Conservation (phyloP, 495 filamentous ascomycete genomes). For the Amorphotheca resinae region DNA sequence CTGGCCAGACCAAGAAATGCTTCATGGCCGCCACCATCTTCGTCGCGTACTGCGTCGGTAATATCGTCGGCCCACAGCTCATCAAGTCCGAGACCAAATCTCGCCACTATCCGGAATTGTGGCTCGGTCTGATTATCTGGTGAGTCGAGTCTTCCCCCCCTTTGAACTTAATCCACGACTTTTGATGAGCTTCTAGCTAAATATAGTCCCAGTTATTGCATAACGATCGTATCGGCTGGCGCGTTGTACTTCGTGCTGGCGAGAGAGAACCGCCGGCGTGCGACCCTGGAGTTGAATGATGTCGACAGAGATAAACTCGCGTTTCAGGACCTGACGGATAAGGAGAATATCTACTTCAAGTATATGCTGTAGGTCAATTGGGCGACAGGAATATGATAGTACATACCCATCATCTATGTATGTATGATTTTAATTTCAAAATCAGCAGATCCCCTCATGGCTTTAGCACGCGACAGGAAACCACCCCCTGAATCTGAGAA, state of each 20-base stretch:
- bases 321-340: constrained; percentile 64
- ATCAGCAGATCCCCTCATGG: no score
- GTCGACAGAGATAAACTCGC: constrained; percentile 49
- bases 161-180: neutral
- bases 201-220: constrained; percentile 42
- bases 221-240: constrained; percentile 44
- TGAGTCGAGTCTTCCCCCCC: constrained; percentile 22
- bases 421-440: no score
- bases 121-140: constrained; percentile 61
- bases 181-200: no score
- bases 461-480: no score
- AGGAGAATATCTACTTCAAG: constrained; percentile 61
- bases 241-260: constrained; percentile 43
- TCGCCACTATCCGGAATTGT: constrained; percentile 57
- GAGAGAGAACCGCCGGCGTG: constrained; percentile 43
- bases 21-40: constrained; percentile 62
- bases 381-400: no score
- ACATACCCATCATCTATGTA: no score
- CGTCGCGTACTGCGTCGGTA: constrained; percentile 61
- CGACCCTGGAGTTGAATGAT: constrained; percentile 39
- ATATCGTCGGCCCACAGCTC: constrained; percentile 25
- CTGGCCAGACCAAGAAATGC: constrained; percentile 68
- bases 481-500: no score
- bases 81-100: constrained; percentile 46
- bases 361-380: constrained; percentile 47